Evolutionary conservation across 441 rosid genomes (phyloP).

Genomic region (Pelargonium australe): DNA sequence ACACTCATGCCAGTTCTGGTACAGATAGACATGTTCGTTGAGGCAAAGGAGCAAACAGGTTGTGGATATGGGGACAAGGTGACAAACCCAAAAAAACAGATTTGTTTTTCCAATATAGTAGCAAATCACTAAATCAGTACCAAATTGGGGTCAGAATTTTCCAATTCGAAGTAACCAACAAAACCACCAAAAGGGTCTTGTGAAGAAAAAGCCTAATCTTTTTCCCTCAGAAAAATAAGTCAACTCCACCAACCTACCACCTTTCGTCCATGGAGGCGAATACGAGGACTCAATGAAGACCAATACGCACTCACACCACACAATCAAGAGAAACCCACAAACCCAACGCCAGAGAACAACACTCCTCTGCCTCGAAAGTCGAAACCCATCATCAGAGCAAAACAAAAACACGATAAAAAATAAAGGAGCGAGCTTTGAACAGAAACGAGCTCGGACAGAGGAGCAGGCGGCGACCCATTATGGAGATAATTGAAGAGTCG

Average conservation of each 20-base stretch:
- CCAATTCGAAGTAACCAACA: constrained; percentile 12
- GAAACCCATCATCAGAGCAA: constrained; percentile 23
- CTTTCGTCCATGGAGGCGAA: constrained; percentile 39
- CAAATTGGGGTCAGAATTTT: neutral
- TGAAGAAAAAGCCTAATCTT: constrained; percentile 21
- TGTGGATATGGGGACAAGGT: constrained; percentile 27
- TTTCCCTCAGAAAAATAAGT: constrained; percentile 34
- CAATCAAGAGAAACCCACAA: constrained; percentile 30
- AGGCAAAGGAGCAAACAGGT: constrained; percentile 4
- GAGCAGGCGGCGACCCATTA: constrained; percentile 9
- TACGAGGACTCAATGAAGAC: constrained; percentile 16
- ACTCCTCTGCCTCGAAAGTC: constrained; percentile 11
- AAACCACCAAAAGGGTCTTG: constrained; percentile 19
- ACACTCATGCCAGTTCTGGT: neutral
- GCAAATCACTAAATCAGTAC: neutral
- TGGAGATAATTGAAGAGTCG: constrained; percentile 8
- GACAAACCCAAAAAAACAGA: constrained; percentile 19
- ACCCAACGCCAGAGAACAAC: constrained; percentile 15
- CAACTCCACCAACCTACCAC: constrained; percentile 77
- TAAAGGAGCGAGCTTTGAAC: neutral
- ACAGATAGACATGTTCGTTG: neutral
- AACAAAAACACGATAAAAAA: too few relatives aligned
- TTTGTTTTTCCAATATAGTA: neutral
- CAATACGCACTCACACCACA: constrained; percentile 17
- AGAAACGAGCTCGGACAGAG: constrained; percentile 10